Evolutionary conservation across 768 basidiomycete species (phyloP).

Genomic region (Dentipellis fragilis): DNA sequence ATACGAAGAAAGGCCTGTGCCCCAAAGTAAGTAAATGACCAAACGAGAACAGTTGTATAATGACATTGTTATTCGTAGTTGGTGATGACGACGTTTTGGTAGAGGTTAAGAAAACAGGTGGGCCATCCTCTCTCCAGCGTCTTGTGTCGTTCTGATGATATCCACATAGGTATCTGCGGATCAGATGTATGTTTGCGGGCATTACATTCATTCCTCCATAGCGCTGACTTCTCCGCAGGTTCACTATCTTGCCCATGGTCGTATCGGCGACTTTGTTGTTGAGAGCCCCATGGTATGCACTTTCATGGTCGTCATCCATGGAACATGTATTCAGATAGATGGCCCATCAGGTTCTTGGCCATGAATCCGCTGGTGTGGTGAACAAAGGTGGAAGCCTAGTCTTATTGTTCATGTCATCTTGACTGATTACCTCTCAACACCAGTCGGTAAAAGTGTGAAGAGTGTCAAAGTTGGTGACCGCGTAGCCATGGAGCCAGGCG

Average conservation of each 20-base stretch:
- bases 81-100: slow-evolving; percentile 74
- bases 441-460: slow-evolving; percentile 71
- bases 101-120: slow-evolving; percentile 87
- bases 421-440: background rate
- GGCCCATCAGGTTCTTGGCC: slow-evolving; percentile 70
- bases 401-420: background rate
- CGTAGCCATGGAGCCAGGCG: slow-evolving; percentile 89
- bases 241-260: slow-evolving; percentile 70
- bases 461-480: slow-evolving; percentile 74
- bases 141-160: slow-evolving; percentile 5
- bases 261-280: slow-evolving; percentile 74
- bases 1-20: slow-evolving; percentile 70
- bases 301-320: background rate
- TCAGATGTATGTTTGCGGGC: slow-evolving; percentile 52
- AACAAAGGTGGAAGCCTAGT: slow-evolving; percentile 37
- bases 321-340: slow-evolving; percentile 4
- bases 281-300: slow-evolving; percentile 61
- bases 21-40: slow-evolving; percentile 39
- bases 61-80: slow-evolving; percentile 29
- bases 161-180: slow-evolving; percentile 69
- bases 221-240: slow-evolving; percentile 32
- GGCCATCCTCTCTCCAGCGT: background rate
- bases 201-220: too few species aligned
- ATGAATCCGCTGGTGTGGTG: slow-evolving; percentile 82
- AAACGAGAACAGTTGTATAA: background rate